These are phyloP conservation scores for Hydrangea macrophylla DNA, from an alignment of 148 eudicot genomes.

Conservation along the genomic window DNA sequence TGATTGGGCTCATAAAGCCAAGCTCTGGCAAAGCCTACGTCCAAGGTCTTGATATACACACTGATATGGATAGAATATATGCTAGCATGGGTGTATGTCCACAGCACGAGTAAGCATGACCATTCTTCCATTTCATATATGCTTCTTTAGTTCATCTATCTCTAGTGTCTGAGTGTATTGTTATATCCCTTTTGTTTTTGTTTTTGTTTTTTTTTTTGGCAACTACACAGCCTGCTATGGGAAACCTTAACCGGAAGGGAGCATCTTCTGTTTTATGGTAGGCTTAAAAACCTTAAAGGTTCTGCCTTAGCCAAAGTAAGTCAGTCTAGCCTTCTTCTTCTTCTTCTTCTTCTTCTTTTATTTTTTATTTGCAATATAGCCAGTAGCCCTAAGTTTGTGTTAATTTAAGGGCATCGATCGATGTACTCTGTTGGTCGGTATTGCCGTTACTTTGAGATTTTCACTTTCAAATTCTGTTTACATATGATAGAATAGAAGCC, in stretches of 20 bases:
- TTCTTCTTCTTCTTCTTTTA: no score
- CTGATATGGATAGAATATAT: slow-evolving; percentile 73
- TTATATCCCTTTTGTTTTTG: neutral
- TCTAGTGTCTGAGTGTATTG: neutral
- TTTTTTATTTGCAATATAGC: no score
- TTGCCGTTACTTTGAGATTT: slow-evolving; percentile 4
- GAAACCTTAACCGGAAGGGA: slow-evolving; percentile 86
- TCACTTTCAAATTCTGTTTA: no score
- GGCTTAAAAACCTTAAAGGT: slow-evolving; percentile 89
- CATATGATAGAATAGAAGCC: no score
- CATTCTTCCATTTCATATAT: neutral
- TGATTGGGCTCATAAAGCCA: slow-evolving; percentile 91
- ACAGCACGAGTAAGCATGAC: slow-evolving; percentile 75
- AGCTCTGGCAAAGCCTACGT: slow-evolving; percentile 80
- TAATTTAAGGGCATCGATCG: no score
- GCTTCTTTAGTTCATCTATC: neutral
- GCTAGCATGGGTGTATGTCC: slow-evolving; percentile 98
- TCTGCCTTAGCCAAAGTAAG: slow-evolving; percentile 57
- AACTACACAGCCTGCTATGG: slow-evolving; percentile 72
- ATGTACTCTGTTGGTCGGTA: no score
- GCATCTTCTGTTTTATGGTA: slow-evolving; percentile 88
- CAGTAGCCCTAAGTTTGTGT: no score
- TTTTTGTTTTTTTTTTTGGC: neutral
- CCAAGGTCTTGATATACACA: slow-evolving; percentile 66
- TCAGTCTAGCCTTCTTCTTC: no score